Conservation (phyloP, 495 filamentous ascomycete species). For the Extremus antarcticus region DNA sequence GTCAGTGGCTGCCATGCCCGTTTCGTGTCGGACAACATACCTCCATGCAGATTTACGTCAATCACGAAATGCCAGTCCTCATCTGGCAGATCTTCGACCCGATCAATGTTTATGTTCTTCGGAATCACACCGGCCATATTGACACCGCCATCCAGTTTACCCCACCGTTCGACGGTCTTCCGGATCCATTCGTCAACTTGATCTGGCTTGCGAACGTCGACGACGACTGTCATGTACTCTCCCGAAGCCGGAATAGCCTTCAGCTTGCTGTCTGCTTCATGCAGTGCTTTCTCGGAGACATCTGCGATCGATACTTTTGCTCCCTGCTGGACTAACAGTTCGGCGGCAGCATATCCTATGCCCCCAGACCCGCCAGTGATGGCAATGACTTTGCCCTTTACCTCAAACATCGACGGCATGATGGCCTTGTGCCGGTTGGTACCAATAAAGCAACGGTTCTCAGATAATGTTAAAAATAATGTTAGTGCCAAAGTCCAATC, state of each 20-base stretch:
- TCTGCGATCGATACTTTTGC: constrained; percentile 9
- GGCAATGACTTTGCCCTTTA: constrained; percentile 10
- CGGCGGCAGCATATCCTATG: constrained; percentile 11
- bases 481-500: too few species aligned
- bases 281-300: not conserved
- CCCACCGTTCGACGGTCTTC: constrained; percentile 33
- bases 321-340: constrained; percentile 4
- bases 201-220: constrained; percentile 33
- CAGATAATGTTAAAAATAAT: too few species aligned
- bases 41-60: constrained; percentile 22
- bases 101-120: constrained; percentile 18
- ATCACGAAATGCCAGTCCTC: constrained; percentile 22
- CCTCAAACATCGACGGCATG: not conserved
- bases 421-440: too few species aligned
- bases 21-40: not conserved
- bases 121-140: constrained; percentile 23
- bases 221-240: constrained; percentile 6
- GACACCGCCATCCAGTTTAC: constrained; percentile 19
- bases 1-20: not conserved
- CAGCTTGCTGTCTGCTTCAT: constrained; percentile 1
- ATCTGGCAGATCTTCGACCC: constrained; percentile 21
- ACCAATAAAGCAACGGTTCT: too few species aligned
- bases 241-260: not conserved
- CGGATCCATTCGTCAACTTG: constrained; percentile 42
- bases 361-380: constrained; percentile 7